These are phyloP conservation scores for Sporothrix globosa DNA, from an alignment of 2,329 filamentous ascomycete species.

Conservation along the genomic window DNA sequence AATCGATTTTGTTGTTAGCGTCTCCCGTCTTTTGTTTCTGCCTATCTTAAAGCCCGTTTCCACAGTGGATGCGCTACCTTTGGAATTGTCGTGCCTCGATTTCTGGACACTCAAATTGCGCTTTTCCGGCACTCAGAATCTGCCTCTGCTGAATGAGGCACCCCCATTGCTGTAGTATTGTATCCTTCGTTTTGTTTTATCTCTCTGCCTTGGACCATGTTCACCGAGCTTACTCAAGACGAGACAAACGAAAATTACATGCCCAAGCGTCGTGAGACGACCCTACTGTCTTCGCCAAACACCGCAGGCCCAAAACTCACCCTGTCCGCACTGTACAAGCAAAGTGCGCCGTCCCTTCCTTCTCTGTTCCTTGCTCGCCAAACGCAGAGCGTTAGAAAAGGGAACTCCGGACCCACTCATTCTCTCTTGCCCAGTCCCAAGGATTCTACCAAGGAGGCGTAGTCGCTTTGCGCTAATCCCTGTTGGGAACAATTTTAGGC, in stretches of 20 bases:
- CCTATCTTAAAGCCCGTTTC: slow-evolving; percentile 6
- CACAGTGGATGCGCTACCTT: not conserved
- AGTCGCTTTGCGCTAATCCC: slow-evolving; percentile 35
- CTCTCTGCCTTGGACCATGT: slow-evolving; percentile 11
- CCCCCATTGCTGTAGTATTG: not conserved
- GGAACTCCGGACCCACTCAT: slow-evolving; percentile 14
- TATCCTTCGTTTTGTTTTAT: not conserved
- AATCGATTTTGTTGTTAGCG: not conserved
- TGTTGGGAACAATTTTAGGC: slow-evolving; percentile 36
- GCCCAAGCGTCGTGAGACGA: slow-evolving; percentile 1
- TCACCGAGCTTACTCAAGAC: slow-evolving; percentile 7
- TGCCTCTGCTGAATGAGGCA: not conserved
- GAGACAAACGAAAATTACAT: not conserved
- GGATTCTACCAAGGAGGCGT: slow-evolving; percentile 36
- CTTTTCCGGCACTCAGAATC: not conserved
- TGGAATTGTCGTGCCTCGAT: not conserved
- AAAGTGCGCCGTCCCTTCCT: slow-evolving; percentile 11
- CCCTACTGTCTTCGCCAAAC: not conserved
- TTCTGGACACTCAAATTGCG: not conserved
- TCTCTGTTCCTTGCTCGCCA: not conserved
- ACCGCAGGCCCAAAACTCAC: not conserved
- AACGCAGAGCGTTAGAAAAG: slow-evolving; percentile 24
- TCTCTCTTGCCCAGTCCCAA: slow-evolving; percentile 16
- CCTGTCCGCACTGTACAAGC: slow-evolving; percentile 13
- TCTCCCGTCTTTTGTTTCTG: slow-evolving; percentile 15